Evolutionary conservation across 225 moss, liverwort and hornwort species (phyloP).

Genomic region (Asterella californica): DNA sequence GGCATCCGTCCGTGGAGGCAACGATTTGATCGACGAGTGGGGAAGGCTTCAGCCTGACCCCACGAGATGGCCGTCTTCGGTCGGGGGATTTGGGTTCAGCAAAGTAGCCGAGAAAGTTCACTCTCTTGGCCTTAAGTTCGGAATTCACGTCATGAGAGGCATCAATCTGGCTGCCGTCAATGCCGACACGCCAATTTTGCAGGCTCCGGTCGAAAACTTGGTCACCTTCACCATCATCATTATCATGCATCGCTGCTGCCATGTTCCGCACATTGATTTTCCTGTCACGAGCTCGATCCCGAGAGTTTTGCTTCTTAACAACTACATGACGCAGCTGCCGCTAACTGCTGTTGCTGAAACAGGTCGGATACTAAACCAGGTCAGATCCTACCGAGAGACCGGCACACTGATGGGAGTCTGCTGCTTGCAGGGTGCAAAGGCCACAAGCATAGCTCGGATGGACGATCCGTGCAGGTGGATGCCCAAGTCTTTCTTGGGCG

Average conservation of each 20-base stretch:
- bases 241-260: neutral
- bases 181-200: conserved; percentile 50
- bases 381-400: too few species aligned
- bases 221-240: neutral
- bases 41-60: conserved; percentile 66
- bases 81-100: conserved; percentile 53
- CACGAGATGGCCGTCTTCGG: conserved; percentile 65
- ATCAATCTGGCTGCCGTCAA: conserved; percentile 61
- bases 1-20: conserved; percentile 55
- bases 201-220: conserved; percentile 60
- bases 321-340: too few species aligned
- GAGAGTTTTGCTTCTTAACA: too few species aligned
- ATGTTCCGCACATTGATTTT: neutral
- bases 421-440: conserved; percentile 20
- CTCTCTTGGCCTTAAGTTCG: conserved; percentile 64
- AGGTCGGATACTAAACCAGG: too few species aligned
- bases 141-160: conserved; percentile 79
- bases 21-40: conserved; percentile 58
- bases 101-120: conserved; percentile 63
- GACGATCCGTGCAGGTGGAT: conserved; percentile 65
- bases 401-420: too few species aligned
- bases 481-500: conserved; percentile 56
- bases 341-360: too few species aligned
- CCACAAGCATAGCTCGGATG: conserved; percentile 48
- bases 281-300: too few species aligned